A percentile compares a stretch with the other conserved stretches of the same genome.
Evolutionary conservation across 495 filamentous ascomycete genomes (phyloP).

Genomic region (Xylaria venustula): DNA sequence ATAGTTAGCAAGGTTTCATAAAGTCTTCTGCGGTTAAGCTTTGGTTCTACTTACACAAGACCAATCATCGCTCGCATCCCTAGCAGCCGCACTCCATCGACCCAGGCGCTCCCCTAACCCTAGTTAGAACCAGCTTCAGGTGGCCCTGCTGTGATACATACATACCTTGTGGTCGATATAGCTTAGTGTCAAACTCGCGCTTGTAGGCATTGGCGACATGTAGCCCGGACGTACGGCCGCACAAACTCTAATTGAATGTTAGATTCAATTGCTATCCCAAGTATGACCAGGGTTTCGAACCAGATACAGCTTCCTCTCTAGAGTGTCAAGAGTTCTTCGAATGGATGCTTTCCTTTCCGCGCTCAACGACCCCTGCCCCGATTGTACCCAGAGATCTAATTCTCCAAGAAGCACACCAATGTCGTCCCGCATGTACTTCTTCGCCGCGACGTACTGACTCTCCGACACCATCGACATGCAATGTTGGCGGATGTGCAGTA

Average conservation of each 20-base stretch:
- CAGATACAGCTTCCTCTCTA: constrained; percentile 21
- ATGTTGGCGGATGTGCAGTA: constrained; percentile 30
- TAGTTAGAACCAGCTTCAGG: constrained; percentile 3
- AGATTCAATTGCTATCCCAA: not conserved
- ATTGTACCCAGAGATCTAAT: constrained; percentile 40
- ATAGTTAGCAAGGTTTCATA: not conserved
- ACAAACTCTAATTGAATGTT: not conserved
- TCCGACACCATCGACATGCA: constrained; percentile 39
- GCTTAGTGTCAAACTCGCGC: not conserved
- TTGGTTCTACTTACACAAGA: constrained; percentile 18
- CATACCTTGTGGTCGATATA: not conserved
- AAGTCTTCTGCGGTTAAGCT: not conserved
- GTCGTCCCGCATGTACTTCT: constrained; percentile 31
- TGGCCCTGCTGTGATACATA: not conserved
- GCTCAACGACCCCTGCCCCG: constrained; percentile 31
- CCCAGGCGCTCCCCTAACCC: not conserved
- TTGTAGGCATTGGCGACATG: not conserved
- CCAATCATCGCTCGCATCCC: constrained; percentile 23
- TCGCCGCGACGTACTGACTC: constrained; percentile 30
- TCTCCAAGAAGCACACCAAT: constrained; percentile 33
- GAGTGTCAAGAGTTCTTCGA: constrained; percentile 19
- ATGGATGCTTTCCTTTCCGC: constrained; percentile 31
- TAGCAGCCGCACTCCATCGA: constrained; percentile 17
- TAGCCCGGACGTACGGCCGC: not conserved
- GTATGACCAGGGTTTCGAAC: constrained; percentile 12